Conservation (phyloP, 2,329 filamentous ascomycete species). For the Colletotrichum sp. region DNA sequence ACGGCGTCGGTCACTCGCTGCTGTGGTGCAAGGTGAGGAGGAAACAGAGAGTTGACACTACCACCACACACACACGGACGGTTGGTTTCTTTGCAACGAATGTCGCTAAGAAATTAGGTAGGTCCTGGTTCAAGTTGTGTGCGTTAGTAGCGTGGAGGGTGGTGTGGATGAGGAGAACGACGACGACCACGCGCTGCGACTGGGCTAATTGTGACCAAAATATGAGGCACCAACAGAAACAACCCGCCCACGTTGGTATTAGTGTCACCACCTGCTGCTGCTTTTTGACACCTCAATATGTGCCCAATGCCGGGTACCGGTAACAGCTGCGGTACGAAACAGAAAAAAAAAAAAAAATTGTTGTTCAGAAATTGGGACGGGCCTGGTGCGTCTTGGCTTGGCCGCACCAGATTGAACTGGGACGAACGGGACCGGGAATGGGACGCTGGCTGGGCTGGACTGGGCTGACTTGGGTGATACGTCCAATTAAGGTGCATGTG, state of each 20-base stretch:
- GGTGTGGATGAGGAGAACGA: not conserved
- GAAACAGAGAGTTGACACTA: not conserved
- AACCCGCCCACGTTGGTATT: not conserved
- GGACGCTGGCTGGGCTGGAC: not conserved
- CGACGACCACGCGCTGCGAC: not conserved
- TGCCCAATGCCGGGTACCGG: not conserved
- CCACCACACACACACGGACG: not conserved
- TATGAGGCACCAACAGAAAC: slow-evolving; percentile 13
- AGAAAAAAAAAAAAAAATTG: not conserved
- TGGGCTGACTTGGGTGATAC: slow-evolving; percentile 4
- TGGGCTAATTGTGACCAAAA: not conserved
- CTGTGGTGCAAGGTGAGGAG: not conserved
- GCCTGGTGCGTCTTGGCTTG: slow-evolving; percentile 14
- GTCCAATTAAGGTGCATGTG: slow-evolving; percentile 19
- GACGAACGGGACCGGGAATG: not conserved
- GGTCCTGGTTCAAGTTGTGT: not conserved
- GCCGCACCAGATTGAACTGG: slow-evolving; percentile 3
- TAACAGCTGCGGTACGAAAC: not conserved
- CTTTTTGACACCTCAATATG: not conserved
- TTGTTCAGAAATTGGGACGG: slow-evolving; percentile 3
- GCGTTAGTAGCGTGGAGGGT: not conserved
- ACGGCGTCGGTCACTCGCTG: not conserved
- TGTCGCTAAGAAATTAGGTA: slow-evolving; percentile 5
- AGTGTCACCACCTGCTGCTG: not conserved
- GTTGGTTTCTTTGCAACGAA: not conserved